These are phyloP conservation scores for Volvariella volvacea DNA, from an alignment of 1,284 basidiomycete genomes.

Conservation along the genomic window DNA sequence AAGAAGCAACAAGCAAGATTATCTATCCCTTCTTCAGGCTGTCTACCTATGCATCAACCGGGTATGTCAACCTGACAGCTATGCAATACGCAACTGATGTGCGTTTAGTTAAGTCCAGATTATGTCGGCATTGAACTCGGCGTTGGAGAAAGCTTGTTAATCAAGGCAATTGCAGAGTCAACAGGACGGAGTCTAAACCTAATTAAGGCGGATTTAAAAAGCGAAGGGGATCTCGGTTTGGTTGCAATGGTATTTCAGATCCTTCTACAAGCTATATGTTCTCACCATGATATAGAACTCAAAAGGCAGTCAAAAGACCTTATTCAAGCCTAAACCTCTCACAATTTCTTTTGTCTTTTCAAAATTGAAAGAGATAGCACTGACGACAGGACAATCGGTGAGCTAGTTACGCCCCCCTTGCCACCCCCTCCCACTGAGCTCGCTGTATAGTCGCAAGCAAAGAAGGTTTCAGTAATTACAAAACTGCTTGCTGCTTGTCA, in stretches of 20 bases:
- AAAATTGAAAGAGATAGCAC: slow-evolving; percentile 81
- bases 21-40: slow-evolving; percentile 71
- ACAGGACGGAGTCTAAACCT: slow-evolving; percentile 81
- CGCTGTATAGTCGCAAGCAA: slow-evolving; percentile 73
- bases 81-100: slow-evolving; percentile 2
- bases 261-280: background rate
- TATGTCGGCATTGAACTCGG: slow-evolving; percentile 95
- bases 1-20: slow-evolving; percentile 67
- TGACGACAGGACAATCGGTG: slow-evolving; percentile 78
- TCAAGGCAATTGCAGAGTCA: slow-evolving; percentile 94
- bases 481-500: slow-evolving; percentile 91
- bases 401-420: slow-evolving; percentile 10
- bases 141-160: slow-evolving; percentile 90
- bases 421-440: slow-evolving; percentile 7
- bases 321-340: slow-evolving; percentile 91
- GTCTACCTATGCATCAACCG: slow-evolving; percentile 98
- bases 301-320: slow-evolving; percentile 88
- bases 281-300: slow-evolving; percentile 56
- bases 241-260: slow-evolving; percentile 76
- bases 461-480: slow-evolving; percentile 95
- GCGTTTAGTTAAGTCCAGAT: slow-evolving; percentile 80
- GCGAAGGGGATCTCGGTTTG: slow-evolving; percentile 90
- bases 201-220: slow-evolving; percentile 91
- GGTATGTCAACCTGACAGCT: no score
- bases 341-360: slow-evolving; percentile 88